Percentiles rank a stretch among this genome's conserved stretches.
These are phyloP conservation scores for Trametes polyzona DNA, from an alignment of 1,284 basidiomycete species.

Conservation along the genomic window DNA sequence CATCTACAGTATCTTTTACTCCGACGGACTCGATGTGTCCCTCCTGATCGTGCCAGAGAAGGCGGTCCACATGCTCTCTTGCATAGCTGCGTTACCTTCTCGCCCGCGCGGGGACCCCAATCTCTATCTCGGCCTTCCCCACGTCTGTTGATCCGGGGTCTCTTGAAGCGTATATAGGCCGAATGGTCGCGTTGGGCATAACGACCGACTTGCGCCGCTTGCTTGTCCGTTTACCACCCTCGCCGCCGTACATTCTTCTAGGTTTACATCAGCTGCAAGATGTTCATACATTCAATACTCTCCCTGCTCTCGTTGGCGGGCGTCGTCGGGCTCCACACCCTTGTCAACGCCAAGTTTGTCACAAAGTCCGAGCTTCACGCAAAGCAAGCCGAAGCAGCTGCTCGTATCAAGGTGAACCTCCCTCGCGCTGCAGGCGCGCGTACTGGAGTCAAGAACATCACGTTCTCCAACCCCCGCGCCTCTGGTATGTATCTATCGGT, in stretches of 20 bases:
- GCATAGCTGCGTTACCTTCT: too few relatives aligned
- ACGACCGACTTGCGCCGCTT: too few relatives aligned
- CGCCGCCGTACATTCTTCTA: too few relatives aligned
- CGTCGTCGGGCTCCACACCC: not conserved
- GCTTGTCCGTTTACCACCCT: too few relatives aligned
- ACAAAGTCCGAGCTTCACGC: constrained; percentile 30
- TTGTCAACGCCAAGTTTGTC: constrained; percentile 22
- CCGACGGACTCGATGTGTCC: too few relatives aligned
- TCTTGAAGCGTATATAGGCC: too few relatives aligned
- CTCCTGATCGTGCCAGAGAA: not conserved
- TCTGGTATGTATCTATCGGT: constrained; percentile 50
- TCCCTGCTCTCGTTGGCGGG: not conserved
- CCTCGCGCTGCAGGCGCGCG: constrained; percentile 5
- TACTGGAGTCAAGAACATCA: constrained; percentile 60
- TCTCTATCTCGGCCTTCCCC: too few relatives aligned
- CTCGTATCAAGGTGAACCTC: constrained; percentile 24
- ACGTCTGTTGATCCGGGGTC: too few relatives aligned
- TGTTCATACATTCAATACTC: constrained; percentile 37
- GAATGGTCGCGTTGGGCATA: too few relatives aligned
- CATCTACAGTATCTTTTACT: too few relatives aligned
- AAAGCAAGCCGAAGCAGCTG: constrained; percentile 31
- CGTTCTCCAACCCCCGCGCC: constrained; percentile 70
- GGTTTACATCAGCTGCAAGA: too few relatives aligned
- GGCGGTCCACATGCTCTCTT: not conserved
- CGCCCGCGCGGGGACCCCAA: too few relatives aligned